Evolutionary conservation across 176 grass and related monocot species (phyloP).

Genomic region (Oryza meridionalis): DNA sequence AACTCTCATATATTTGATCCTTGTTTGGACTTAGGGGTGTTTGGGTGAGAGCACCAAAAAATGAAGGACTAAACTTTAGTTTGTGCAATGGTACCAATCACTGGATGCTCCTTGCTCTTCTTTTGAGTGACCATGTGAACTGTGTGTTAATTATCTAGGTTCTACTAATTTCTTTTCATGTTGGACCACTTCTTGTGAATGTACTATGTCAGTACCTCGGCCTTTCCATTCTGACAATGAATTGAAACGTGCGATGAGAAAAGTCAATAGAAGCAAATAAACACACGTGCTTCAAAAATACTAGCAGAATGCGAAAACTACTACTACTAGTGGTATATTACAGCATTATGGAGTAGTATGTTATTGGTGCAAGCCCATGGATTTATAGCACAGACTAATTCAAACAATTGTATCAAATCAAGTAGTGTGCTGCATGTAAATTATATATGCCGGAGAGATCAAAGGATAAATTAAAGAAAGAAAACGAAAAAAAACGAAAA

Average conservation of each 20-base stretch:
- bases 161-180: neutral
- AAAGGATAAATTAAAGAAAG: neutral
- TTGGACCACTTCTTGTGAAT: neutral
- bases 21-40: neutral
- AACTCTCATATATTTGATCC: neutral
- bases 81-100: conserved; percentile 3
- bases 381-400: neutral
- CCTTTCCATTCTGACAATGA: neutral
- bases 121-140: neutral
- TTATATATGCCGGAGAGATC: neutral
- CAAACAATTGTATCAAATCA: neutral
- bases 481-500: neutral
- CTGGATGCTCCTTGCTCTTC: conserved; percentile 8
- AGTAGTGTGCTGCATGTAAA: neutral
- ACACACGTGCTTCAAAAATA: neutral
- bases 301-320: neutral
- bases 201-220: neutral
- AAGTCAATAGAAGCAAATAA: neutral
- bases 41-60: too few relatives aligned
- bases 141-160: conserved; percentile 37
- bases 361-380: neutral
- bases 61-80: neutral
- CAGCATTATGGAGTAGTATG: neutral
- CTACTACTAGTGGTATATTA: neutral
- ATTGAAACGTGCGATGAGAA: neutral